phyloP scores from a whole-genome alignment of 495 filamentous ascomycete genomes.

The Durotheca rogersii region DNA sequence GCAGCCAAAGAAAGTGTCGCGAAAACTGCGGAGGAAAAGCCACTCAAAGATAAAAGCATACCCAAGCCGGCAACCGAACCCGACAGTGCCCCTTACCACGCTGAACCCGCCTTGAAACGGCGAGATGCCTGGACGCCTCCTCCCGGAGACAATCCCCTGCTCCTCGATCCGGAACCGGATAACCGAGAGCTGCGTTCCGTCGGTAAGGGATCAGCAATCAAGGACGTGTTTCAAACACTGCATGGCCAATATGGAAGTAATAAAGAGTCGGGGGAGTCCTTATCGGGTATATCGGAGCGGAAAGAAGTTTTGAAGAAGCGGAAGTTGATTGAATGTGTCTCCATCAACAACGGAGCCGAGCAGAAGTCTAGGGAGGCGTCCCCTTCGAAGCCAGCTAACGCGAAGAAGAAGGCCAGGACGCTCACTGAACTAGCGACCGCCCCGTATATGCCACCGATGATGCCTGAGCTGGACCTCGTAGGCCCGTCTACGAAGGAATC shows the following conservation, averaged over 20 bases:
- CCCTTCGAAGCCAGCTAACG: slow-evolving; percentile 50
- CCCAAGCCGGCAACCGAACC: background rate
- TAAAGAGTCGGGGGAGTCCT: slow-evolving; percentile 1
- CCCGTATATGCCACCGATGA: slow-evolving; percentile 57
- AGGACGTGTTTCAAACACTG: slow-evolving; percentile 39
- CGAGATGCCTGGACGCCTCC: slow-evolving; percentile 63
- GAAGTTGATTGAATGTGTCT: slow-evolving; percentile 51
- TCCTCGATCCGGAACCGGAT: slow-evolving; percentile 27
- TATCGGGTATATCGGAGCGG: background rate
- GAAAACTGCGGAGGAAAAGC: slow-evolving; percentile 1
- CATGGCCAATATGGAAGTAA: slow-evolving; percentile 36
- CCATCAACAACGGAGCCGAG: slow-evolving; percentile 22
- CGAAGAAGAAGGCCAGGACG: slow-evolving; percentile 75
- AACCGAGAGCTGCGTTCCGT: slow-evolving; percentile 27
- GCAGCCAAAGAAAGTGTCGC: slow-evolving; percentile 14
- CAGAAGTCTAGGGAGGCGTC: slow-evolving; percentile 34
- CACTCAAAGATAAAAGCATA: background rate
- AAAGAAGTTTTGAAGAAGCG: slow-evolving; percentile 47
- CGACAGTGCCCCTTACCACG: slow-evolving; percentile 31
- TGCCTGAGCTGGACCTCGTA: slow-evolving; percentile 29
- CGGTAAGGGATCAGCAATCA: slow-evolving; percentile 6
- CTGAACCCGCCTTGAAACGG: slow-evolving; percentile 51
- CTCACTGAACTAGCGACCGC: slow-evolving; percentile 83
- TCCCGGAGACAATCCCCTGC: slow-evolving; percentile 27
- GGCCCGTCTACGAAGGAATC: slow-evolving; percentile 33